Conservation (phyloP, 306 rosid genomes). For the Cicer yamashitae region DNA sequence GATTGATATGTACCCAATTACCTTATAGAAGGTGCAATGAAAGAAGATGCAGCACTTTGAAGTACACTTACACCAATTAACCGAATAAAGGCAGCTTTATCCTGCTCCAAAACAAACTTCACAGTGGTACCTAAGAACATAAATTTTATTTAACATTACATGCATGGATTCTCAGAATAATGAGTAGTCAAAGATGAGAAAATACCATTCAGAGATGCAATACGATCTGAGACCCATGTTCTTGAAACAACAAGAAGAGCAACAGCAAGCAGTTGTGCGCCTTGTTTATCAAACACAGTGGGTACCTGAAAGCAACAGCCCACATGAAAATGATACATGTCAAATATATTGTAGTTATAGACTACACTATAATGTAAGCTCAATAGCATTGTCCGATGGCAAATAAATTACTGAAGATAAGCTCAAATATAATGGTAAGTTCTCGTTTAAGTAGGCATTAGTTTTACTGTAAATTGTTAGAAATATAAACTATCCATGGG, state of each 20-base stretch:
- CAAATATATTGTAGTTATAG: conserved; percentile 29
- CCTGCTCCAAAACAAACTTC: conserved; percentile 93
- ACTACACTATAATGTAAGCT: neutral
- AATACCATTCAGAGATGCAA: conserved; percentile 91
- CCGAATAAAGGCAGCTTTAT: conserved; percentile 79
- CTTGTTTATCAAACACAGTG: conserved; percentile 90
- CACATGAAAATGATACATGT: conserved; percentile 33
- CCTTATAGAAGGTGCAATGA: conserved; percentile 95
- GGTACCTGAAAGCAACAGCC: conserved; percentile 68
- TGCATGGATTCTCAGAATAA: conserved; percentile 15
- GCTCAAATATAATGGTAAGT: conserved; percentile 11
- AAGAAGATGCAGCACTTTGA: conserved; percentile 89
- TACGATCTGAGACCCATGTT: conserved; percentile 97
- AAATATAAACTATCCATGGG: conserved; percentile 1
- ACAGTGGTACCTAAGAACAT: conserved; percentile 84
- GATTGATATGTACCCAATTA: conserved; percentile 36
- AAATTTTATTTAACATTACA: conserved; percentile 44
- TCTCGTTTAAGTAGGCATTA: conserved; percentile 7
- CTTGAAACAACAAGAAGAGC: conserved; percentile 91
- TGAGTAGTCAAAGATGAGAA: conserved; percentile 27
- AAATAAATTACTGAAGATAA: conserved; percentile 33
- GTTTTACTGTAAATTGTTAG: neutral
- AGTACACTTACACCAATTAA: conserved; percentile 87
- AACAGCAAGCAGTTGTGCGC: conserved; percentile 91
- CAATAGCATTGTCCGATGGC: neutral